These are phyloP conservation scores for Fusarium lyarnte DNA, from an alignment of 2,329 filamentous ascomycete species.

Conservation along the genomic window DNA sequence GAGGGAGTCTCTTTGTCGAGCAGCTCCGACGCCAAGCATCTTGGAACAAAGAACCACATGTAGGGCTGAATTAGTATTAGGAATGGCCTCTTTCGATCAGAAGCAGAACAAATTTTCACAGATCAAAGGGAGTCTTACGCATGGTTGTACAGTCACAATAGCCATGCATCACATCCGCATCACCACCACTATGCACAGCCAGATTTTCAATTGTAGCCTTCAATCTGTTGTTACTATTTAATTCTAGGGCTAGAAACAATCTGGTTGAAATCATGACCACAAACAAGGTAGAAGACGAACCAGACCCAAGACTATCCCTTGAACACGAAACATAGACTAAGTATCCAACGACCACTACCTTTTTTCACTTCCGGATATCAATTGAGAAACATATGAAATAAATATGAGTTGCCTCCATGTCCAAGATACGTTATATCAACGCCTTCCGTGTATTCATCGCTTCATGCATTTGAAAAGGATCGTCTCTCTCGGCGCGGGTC, in stretches of 20 bases:
- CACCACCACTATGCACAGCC: not conserved
- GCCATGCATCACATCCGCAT: not conserved
- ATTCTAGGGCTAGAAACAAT: constrained; percentile 35
- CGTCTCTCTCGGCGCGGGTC: constrained; percentile 40
- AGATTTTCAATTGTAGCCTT: not conserved
- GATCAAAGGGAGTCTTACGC: not conserved
- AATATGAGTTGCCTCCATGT: constrained; percentile 28
- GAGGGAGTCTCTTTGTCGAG: constrained; percentile 7
- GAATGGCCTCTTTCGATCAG: not conserved
- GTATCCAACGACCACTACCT: not conserved
- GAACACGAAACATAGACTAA: not conserved
- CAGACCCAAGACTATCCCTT: constrained; percentile 9
- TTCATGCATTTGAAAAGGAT: constrained; percentile 38
- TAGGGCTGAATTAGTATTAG: not conserved
- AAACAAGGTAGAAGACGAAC: constrained; percentile 18
- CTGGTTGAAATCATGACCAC: constrained; percentile 37
- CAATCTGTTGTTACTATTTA: constrained; percentile 30
- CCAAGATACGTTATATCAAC: constrained; percentile 27
- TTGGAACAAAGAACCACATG: not conserved
- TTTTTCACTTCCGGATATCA: constrained; percentile 11
- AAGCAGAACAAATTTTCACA: not conserved
- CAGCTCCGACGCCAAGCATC: constrained; percentile 5
- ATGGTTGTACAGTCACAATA: not conserved
- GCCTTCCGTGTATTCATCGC: constrained; percentile 25
- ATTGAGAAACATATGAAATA: constrained; percentile 27